Conservation (phyloP, 1,284 basidiomycete genomes). For the Heliocybe sulcata region DNA sequence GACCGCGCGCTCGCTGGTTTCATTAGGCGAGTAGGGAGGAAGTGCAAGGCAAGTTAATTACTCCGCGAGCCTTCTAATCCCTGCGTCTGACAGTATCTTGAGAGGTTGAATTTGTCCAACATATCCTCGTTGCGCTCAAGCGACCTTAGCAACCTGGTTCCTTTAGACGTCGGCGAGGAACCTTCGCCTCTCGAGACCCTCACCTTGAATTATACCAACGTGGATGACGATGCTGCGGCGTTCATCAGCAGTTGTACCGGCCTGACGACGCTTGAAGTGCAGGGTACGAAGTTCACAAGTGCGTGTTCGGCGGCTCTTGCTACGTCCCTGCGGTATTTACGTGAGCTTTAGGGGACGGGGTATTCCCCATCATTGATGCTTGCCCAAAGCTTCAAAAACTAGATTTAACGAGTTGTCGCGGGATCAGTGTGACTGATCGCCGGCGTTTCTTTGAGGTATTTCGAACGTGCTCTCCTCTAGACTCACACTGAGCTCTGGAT, state of each 20-base stretch:
- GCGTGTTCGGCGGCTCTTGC: constrained; percentile 10
- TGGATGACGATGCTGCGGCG: constrained; percentile 47
- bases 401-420: constrained; percentile 61
- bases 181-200: constrained; percentile 37
- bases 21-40: constrained; percentile 45
- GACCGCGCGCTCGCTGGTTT: constrained; percentile 36
- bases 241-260: constrained; percentile 45
- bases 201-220: constrained; percentile 51
- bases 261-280: constrained; percentile 42
- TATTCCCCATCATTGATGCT: constrained; percentile 50
- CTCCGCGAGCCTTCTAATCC: not conserved
- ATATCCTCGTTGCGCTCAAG: constrained; percentile 43
- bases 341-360: constrained; percentile 36
- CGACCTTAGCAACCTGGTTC: constrained; percentile 42
- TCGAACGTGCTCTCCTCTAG: constrained; percentile 1
- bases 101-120: constrained; percentile 49
- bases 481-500: not conserved
- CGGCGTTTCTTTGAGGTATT: constrained; percentile 61
- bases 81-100: constrained; percentile 2
- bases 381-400: constrained; percentile 44
- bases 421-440: constrained; percentile 49
- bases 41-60: constrained; percentile 45
- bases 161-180: constrained; percentile 22
- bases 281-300: constrained; percentile 57
- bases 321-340: not conserved